A percentile compares a stretch with the other conserved stretches of the same genome.
Evolutionary conservation across 768 basidiomycete species (phyloP).

Genomic region (Neoboletus brunneissimus): DNA sequence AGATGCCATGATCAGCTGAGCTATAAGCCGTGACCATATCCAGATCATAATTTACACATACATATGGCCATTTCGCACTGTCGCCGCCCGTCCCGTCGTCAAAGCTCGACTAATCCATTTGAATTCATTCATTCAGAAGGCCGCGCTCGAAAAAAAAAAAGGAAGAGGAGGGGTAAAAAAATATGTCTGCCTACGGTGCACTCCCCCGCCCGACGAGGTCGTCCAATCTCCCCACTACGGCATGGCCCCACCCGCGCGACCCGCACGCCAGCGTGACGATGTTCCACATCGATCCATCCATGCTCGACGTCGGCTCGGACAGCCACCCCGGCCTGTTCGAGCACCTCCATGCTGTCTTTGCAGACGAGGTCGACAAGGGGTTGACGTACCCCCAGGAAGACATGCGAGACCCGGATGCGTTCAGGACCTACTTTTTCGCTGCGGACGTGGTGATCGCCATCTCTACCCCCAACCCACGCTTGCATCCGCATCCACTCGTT

Average conservation of each 20-base stretch:
- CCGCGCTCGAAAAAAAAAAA: not conserved
- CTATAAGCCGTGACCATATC: not conserved
- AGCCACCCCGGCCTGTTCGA: slow-evolving; percentile 51
- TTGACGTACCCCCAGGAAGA: slow-evolving; percentile 85
- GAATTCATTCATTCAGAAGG: not conserved
- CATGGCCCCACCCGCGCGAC: slow-evolving; percentile 40
- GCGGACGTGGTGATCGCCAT: slow-evolving; percentile 76
- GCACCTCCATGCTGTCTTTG: slow-evolving; percentile 61
- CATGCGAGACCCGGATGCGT: slow-evolving; percentile 48
- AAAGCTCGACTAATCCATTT: not conserved
- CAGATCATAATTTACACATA: not conserved
- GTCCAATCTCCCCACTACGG: slow-evolving; percentile 43
- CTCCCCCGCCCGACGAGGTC: slow-evolving; percentile 37
- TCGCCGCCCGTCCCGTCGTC: not conserved
- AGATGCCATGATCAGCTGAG: slow-evolving; percentile 1
- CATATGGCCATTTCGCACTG: not conserved
- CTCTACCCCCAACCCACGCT: too few relatives aligned
- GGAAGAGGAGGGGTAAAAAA: not conserved
- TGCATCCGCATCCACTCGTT: not conserved
- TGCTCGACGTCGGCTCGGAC: slow-evolving; percentile 8
- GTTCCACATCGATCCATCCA: slow-evolving; percentile 37
- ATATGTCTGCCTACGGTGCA: slow-evolving; percentile 78
- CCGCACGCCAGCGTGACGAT: slow-evolving; percentile 25
- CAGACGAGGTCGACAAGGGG: slow-evolving; percentile 72
- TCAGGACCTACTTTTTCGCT: slow-evolving; percentile 74